These are phyloP conservation scores for Diaporthe helianthi DNA, from an alignment of 2,329 filamentous ascomycete species.

Conservation along the genomic window DNA sequence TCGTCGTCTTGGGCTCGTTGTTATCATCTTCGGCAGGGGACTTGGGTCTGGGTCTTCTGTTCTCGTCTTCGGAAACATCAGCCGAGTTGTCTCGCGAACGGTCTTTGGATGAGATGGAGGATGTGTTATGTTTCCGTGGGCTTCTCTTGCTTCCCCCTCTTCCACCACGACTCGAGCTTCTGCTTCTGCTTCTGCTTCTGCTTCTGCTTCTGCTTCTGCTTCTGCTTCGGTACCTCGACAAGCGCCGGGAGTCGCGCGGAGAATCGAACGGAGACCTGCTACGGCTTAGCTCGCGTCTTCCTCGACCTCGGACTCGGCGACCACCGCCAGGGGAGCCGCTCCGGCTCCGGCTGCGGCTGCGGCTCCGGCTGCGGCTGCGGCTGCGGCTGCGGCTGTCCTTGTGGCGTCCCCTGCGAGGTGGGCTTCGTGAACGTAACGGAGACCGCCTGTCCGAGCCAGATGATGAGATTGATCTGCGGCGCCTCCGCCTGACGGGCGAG, in stretches of 20 bases:
- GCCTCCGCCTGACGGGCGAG: constrained; percentile 51
- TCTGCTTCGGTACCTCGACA: constrained; percentile 34
- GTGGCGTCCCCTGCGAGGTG: constrained; percentile 43
- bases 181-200: constrained; percentile 34
- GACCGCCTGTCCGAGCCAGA: constrained; percentile 49
- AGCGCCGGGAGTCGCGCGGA: constrained; percentile 34
- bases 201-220: too few relatives aligned
- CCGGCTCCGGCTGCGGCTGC: constrained; percentile 40
- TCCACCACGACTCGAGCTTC: constrained; percentile 34
- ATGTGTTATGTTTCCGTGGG: constrained; percentile 55
- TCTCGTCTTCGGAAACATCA: constrained; percentile 62
- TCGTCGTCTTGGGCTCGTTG: constrained; percentile 34
- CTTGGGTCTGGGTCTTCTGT: constrained; percentile 45
- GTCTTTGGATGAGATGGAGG: constrained; percentile 59
- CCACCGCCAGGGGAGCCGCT: constrained; percentile 34
- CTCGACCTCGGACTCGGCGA: constrained; percentile 26
- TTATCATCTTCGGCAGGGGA: constrained; percentile 43
- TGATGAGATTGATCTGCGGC: constrained; percentile 48
- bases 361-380: constrained; percentile 39
- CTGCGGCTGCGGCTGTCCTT: constrained; percentile 44
- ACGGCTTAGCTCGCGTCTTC: constrained; percentile 35
- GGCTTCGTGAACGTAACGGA: constrained; percentile 43
- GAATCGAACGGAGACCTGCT: constrained; percentile 35
- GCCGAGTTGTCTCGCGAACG: constrained; percentile 59
- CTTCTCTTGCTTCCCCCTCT: constrained; percentile 30